phyloP scores from a whole-genome alignment of 805 yeast species.

The Naumovozyma castellii region DNA sequence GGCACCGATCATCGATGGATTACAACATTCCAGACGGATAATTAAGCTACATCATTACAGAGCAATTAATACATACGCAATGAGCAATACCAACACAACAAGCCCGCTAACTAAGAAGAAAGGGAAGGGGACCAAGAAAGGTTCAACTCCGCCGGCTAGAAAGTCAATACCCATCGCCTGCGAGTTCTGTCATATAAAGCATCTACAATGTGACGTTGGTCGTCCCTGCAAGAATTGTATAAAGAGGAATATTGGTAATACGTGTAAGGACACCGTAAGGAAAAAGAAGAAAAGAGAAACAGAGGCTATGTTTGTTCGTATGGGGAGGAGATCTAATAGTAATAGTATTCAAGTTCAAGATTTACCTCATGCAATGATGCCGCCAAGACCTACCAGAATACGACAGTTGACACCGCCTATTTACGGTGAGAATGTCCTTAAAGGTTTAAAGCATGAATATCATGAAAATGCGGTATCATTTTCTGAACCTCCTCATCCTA shows the following conservation, averaged over 20 bases:
- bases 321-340: too few relatives aligned
- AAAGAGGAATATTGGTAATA: constrained; percentile 46
- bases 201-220: constrained; percentile 55
- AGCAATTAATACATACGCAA: too few relatives aligned
- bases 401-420: neutral
- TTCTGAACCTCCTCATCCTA: neutral
- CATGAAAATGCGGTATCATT: neutral
- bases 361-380: neutral
- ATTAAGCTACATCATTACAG: too few relatives aligned
- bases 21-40: too few relatives aligned
- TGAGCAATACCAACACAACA: too few relatives aligned
- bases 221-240: constrained; percentile 67
- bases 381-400: too few relatives aligned
- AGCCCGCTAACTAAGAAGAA: constrained; percentile 5
- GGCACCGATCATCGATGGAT: neutral
- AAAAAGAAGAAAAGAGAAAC: constrained; percentile 2
- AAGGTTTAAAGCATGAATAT: neutral
- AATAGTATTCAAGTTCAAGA: neutral
- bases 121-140: neutral
- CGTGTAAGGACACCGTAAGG: constrained; percentile 41
- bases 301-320: neutral
- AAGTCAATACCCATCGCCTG: constrained; percentile 65
- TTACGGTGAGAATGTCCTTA: neutral
- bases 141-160: constrained; percentile 23
- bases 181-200: constrained; percentile 61